Conservation (phyloP, 2,329 filamentous ascomycete species). For the Xylaria sp. region DNA sequence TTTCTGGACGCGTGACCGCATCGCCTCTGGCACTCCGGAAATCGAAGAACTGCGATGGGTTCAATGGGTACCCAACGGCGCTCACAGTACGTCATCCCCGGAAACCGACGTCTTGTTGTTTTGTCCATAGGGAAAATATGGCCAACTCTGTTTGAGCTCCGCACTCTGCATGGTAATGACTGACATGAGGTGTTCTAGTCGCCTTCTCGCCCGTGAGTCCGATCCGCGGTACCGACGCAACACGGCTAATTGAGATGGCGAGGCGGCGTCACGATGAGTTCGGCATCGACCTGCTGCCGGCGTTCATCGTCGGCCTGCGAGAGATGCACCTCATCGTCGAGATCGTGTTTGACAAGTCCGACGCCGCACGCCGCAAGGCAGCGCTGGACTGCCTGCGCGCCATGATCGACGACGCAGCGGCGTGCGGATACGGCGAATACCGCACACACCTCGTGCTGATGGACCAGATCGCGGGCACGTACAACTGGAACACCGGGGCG, state of each 20-base stretch:
- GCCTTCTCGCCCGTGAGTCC: slow-evolving; percentile 59
- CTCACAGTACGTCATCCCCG: slow-evolving; percentile 45
- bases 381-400: slow-evolving; percentile 47
- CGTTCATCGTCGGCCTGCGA: slow-evolving; percentile 54
- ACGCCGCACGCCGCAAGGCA: slow-evolving; percentile 41
- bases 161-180: neutral
- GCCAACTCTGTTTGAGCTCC: neutral
- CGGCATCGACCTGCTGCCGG: slow-evolving; percentile 55
- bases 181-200: slow-evolving; percentile 34
- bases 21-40: slow-evolving; percentile 52
- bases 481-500: slow-evolving; percentile 56
- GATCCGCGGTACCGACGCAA: slow-evolving; percentile 56
- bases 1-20: slow-evolving; percentile 48
- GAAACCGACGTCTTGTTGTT: neutral
- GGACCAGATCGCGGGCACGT: slow-evolving; percentile 57
- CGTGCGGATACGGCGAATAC: slow-evolving; percentile 57
- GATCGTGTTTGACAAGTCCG: slow-evolving; percentile 49
- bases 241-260: slow-evolving; percentile 52
- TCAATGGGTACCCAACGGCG: slow-evolving; percentile 57
- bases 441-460: slow-evolving; percentile 58
- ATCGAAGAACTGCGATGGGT: slow-evolving; percentile 55
- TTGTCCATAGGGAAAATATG: neutral
- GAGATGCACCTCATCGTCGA: slow-evolving; percentile 58
- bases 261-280: slow-evolving; percentile 50
- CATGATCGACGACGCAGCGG: slow-evolving; percentile 54